Evolutionary conservation across 1,284 basidiomycete species (phyloP), one percentile per base, ranked within the genome.

Genomic region (Sporisorium iseilematis-ciliati): DNA sequence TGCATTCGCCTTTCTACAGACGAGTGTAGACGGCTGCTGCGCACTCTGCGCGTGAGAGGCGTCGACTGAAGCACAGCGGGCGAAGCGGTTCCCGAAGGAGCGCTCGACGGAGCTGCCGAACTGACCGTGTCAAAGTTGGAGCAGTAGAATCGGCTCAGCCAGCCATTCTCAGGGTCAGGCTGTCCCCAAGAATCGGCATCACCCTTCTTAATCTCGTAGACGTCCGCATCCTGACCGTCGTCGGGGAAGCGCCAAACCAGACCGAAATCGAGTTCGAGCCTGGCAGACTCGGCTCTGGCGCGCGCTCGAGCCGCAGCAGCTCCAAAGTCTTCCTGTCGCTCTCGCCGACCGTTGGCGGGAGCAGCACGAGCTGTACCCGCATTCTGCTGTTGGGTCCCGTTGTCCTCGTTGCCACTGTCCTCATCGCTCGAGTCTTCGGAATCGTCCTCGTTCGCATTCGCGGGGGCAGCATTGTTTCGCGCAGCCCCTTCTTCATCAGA

Each of bases 101-200:
- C 58, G 40, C 65, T 60, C 23, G 71, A 65, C 11, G 72, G 62
- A 18, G 65, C 31, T 20, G 57, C 50, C 14, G 72, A 75, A 43
- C 60, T 62, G 29, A 69, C 66, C 52, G 66, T 75, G 56, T 76
- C 74, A 59, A 72, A 76, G 46, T 72, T 76, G 62, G 74, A 76
- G 57, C 79, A 77, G 65, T 79, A 82, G 77, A 82, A 82, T 10
- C 77, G 68, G 48, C 78, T 80, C 51, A 82, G 49, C 81, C 81
- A 81, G 52, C 79, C 75, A 45, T 80, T 78, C 45, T 82, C 80
- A 4, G 72, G 75, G 29, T 82, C 79, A 2, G 80, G 79, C 52
- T 60, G 65, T 31, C 74, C 78, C 78, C 80, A 81, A 5, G 65
- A 74, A 11, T 70, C 63, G 43, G 70, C 51, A 40, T 71, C 70